Evolutionary conservation across 73 alveolate genomes (phyloP).

Genomic region (Symbiodinium pilosum): DNA sequence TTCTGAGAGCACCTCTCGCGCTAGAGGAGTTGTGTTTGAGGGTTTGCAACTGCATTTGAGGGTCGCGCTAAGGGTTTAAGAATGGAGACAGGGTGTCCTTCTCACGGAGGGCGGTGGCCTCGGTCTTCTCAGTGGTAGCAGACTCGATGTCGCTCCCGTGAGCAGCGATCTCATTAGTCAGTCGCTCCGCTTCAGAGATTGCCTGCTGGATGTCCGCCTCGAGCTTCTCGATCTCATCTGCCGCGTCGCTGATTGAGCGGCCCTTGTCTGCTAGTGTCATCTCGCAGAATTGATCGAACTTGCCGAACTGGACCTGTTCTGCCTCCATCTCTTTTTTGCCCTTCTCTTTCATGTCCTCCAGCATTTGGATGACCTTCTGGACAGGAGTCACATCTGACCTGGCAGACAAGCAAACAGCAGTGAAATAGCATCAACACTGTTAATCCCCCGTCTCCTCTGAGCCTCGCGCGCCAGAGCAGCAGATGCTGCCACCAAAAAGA

Average conservation of each 20-base stretch:
- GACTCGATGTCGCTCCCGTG: conserved; percentile 7
- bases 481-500: conserved; percentile 1
- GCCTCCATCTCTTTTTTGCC: conserved; percentile 59
- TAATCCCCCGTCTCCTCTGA: background rate
- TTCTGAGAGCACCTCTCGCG: too few species aligned
- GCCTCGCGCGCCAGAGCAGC: background rate
- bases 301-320: conserved; percentile 2
- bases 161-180: conserved; percentile 60
- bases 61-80: background rate
- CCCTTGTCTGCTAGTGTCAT: conserved; percentile 53
- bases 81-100: too few species aligned
- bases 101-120: conserved; percentile 38
- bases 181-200: conserved; percentile 34
- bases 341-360: conserved; percentile 68
- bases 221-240: conserved; percentile 38
- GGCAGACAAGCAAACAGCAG: background rate
- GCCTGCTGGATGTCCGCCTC: conserved; percentile 56
- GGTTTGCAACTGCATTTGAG: background rate
- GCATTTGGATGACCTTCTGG: conserved; percentile 63
- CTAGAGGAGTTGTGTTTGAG: background rate
- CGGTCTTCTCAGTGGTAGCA: conserved; percentile 18
- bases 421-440: background rate
- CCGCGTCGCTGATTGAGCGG: conserved; percentile 65
- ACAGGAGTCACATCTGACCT: conserved; percentile 76
- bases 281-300: conserved; percentile 37